Evolutionary conservation across 2,329 filamentous ascomycete genomes (phyloP).

Genomic region (Trichoderma pleuroti): DNA sequence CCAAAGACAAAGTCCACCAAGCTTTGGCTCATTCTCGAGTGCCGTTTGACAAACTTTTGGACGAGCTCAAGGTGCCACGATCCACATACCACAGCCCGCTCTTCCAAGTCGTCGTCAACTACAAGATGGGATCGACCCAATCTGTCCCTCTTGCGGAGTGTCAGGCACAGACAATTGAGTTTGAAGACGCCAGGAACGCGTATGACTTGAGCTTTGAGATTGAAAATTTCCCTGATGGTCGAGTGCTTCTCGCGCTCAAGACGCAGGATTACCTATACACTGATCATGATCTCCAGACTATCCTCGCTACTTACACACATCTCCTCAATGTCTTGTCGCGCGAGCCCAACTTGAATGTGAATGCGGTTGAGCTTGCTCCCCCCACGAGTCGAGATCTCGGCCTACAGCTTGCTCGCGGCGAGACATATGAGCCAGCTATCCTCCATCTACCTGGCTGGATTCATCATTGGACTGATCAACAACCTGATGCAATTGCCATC

Average conservation of each 20-base stretch:
- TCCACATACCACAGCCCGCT: constrained; percentile 39
- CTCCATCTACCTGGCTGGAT: not conserved
- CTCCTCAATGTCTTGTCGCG: constrained; percentile 14
- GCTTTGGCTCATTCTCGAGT: constrained; percentile 27
- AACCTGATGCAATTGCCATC: not conserved
- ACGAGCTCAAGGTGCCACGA: constrained; percentile 39
- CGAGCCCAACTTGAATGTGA: not conserved
- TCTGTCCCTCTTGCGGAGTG: constrained; percentile 26
- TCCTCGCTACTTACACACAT: constrained; percentile 14
- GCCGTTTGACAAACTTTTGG: constrained; percentile 45
- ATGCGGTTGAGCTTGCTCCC: not conserved
- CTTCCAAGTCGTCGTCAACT: constrained; percentile 47
- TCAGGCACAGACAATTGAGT: constrained; percentile 21
- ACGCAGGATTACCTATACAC: not conserved
- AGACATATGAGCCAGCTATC: not conserved
- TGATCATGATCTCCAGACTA: not conserved
- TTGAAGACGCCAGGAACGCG: constrained; percentile 24
- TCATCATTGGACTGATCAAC: not conserved
- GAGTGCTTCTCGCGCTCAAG: constrained; percentile 8
- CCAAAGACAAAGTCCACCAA: constrained; percentile 1
- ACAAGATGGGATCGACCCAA: constrained; percentile 34
- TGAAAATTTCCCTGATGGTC: constrained; percentile 14
- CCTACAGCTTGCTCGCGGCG: not conserved
- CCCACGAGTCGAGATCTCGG: not conserved
- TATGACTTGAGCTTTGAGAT: constrained; percentile 23